Evolutionary conservation across 306 rosid species (phyloP).

Genomic region (Begonia fuchsioides): DNA sequence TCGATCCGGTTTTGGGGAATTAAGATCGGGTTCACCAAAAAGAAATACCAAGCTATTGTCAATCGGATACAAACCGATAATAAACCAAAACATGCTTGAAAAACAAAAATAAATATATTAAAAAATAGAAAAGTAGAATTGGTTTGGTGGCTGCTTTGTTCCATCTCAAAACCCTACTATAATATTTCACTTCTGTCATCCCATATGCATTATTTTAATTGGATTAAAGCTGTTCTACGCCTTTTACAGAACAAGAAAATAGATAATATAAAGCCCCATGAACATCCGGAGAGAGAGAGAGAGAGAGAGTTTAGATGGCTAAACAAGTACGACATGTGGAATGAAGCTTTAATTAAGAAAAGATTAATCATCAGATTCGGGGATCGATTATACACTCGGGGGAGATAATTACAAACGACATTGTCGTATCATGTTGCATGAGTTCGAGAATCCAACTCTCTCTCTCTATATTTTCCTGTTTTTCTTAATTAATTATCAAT

Average conservation of each 20-base stretch:
- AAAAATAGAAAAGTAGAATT: too few relatives aligned
- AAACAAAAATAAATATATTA: too few relatives aligned
- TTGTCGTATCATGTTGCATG: slow-evolving; percentile 58
- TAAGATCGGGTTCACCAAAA: too few relatives aligned
- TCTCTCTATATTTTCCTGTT: slow-evolving; percentile 14
- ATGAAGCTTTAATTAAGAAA: slow-evolving; percentile 6
- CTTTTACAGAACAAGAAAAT: too few relatives aligned
- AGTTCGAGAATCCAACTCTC: slow-evolving; percentile 63
- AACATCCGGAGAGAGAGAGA: too few relatives aligned
- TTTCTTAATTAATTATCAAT: neutral
- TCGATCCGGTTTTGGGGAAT: too few relatives aligned
- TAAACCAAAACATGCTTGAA: too few relatives aligned
- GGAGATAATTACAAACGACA: slow-evolving; percentile 65
- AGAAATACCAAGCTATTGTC: too few relatives aligned
- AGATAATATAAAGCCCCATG: too few relatives aligned
- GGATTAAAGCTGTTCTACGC: too few relatives aligned
- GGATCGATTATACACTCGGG: slow-evolving; percentile 57
- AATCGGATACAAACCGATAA: too few relatives aligned
- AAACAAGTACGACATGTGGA: neutral
- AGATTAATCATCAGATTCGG: slow-evolving; percentile 37
- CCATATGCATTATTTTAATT: neutral
- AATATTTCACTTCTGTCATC: neutral
- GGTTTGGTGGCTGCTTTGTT: neutral
- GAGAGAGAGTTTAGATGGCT: too few relatives aligned
- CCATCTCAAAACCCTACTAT: neutral